These are phyloP conservation scores for Phlebiopsis gigantea DNA, from an alignment of 768 basidiomycete genomes.

Conservation along the genomic window DNA sequence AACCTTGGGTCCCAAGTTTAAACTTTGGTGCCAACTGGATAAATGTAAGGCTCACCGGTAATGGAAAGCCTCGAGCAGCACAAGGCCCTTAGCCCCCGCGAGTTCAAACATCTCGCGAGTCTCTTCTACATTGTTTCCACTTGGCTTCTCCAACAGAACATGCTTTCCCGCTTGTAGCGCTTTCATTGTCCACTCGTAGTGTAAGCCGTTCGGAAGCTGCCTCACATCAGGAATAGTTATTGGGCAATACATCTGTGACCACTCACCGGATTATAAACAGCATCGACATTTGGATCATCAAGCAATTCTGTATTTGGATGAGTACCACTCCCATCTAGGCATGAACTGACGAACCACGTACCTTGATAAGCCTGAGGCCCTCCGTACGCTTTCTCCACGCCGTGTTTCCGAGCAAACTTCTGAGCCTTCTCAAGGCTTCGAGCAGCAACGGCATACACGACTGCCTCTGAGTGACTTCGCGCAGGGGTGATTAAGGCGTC, in stretches of 20 bases:
- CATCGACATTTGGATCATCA: slow-evolving; percentile 50
- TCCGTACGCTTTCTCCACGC: slow-evolving; percentile 12
- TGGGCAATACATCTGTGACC: not conserved
- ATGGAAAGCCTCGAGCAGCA: slow-evolving; percentile 59
- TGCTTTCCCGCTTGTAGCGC: slow-evolving; percentile 58
- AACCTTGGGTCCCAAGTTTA: slow-evolving; percentile 33
- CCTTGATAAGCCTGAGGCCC: slow-evolving; percentile 11
- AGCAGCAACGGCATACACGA: slow-evolving; percentile 41
- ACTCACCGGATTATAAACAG: slow-evolving; percentile 51
- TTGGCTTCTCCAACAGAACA: slow-evolving; percentile 60
- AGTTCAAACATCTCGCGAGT: slow-evolving; percentile 44
- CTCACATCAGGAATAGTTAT: not conserved
- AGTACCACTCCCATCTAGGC: not conserved
- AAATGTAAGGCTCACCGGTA: slow-evolving; percentile 33
- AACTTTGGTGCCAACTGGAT: slow-evolving; percentile 6
- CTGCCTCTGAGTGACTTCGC: slow-evolving; percentile 48
- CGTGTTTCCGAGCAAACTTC: slow-evolving; percentile 6
- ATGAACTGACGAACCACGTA: not conserved
- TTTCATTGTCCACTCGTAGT: slow-evolving; percentile 66
- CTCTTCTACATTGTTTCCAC: slow-evolving; percentile 46
- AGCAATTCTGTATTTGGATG: slow-evolving; percentile 34
- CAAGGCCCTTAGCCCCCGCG: slow-evolving; percentile 42
- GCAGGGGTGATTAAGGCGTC: slow-evolving; percentile 45
- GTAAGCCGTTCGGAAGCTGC: slow-evolving; percentile 54
- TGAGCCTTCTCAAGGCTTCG: slow-evolving; percentile 7